Base-by-base conservation (phyloP, 495 filamentous ascomycete species). In the Opeltia flavorubescens region DNA sequence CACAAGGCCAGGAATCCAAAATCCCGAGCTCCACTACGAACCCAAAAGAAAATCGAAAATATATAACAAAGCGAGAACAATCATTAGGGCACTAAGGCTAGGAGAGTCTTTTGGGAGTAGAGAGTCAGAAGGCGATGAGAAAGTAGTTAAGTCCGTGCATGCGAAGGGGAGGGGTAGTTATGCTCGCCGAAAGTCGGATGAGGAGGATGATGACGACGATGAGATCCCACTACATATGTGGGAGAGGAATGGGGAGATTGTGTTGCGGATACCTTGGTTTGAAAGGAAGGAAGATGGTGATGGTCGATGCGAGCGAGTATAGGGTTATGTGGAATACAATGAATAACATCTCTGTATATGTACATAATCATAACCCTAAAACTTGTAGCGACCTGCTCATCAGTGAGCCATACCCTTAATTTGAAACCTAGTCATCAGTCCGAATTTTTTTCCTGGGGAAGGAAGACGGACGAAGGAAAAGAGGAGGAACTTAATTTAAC, bases 201-300 rank as follows among this genome's bases (percentile, higher is more conserved):
- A 42, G 31, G 40, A 49, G 23, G 40, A 50, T 5, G 47, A 56
- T 21, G 50, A 56, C 5, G 51, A 50, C 13, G 54, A 56, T 12
- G 50, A 50, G 2, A 50, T 56, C 9, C 50, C 43, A 13, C 44
- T 56, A 15, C 50, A 56, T 35, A 47, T 53, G 47, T 56, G 54
- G 54, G 54, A 56, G 25, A 7, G 39, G 30, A 30, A 33, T 17
- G 54, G 54, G 24, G 44, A 44, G 9, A 18, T 47, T 5, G 27
- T 50, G 15, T 17, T 56, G 33, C 42, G 44, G 15, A 44, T 49
- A 2, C 54, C 50, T 1, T 56, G 50, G 54, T 39, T 55, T 40
- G n/a, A n/a, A n/a, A n/a, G n/a, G n/a, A n/a, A n/a, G n/a, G n/a
- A n/a, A n/a, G n/a, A n/a, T n/a, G n/a, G n/a, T n/a, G n/a, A n/a